Evolutionary conservation across 202 grass and related monocot species (phyloP), one percentile per base, ranked within the genome.

Genomic region (Elaeis oleifera): DNA sequence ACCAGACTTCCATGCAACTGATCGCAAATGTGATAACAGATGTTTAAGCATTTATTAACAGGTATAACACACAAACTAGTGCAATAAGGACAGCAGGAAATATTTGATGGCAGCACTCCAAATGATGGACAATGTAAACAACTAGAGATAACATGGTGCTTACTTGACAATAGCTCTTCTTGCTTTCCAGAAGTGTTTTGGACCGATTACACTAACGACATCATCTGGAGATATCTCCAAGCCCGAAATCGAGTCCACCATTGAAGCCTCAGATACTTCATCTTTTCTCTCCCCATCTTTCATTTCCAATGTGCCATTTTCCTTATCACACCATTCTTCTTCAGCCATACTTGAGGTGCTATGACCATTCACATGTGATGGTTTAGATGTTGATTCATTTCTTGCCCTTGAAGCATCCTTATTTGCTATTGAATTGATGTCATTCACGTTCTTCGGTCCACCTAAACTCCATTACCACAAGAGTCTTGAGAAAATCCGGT

Each of bases 161-260:
- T 84, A 97, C 92, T 97, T 85, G 21, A 89, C 72, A 51, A 97
- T 97, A 56, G 87, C 84, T 73, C 84, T 82, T 78, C 92, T 88
- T 26, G 92, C 87, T 91, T 97, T 97, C 84, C 84, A 90, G 36
- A 97, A 97, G 74, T 85, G 81, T 50, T 91, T 92, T 72, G 79
- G 70, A 69, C 92, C 92, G 67, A 97, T 91, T 74, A 78, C 71
- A 64, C 73, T 49, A 22, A 89, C 92, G 55, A 92, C 75, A 72
- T 97, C 88, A 81, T 97, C 84, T 22, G 92, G 82, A 64, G 77
- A 97, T 71, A 92, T 71, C 60, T 80, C 78, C 32, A 72, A 65
- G 39, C 49, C 79, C 51, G 76, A 61, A 18, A 85, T 6, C 48
- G 57, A 81, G 21, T 89, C 84, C 53, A 77, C 53, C 0, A 60